A percentile compares a stretch with the other conserved stretches of the same genome.
Conservation (phyloP, 179 eudicot genomes). For the Spinacia oleracea region DNA sequence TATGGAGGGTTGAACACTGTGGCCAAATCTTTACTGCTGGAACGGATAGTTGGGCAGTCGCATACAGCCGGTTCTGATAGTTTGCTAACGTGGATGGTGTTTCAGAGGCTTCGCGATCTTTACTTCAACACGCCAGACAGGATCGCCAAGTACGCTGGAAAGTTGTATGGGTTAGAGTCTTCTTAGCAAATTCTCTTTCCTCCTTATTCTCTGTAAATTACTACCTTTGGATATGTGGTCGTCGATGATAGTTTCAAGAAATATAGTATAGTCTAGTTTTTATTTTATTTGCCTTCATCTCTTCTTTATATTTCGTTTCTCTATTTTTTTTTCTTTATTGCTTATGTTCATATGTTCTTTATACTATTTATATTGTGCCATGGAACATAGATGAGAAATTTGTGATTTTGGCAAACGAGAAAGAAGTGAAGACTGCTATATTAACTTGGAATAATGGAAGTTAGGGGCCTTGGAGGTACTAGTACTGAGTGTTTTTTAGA, state of each 20-base stretch:
- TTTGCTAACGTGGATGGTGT: slow-evolving; percentile 62
- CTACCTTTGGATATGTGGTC: not conserved
- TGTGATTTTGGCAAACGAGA: not conserved
- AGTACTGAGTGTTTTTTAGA: not conserved
- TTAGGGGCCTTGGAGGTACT: not conserved
- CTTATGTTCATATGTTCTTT: not conserved
- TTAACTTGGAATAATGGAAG: not conserved
- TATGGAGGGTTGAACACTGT: slow-evolving; percentile 72
- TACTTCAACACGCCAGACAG: slow-evolving; percentile 26
- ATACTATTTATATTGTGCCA: not conserved
- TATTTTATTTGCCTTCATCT: not conserved
- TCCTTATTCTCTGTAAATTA: not conserved
- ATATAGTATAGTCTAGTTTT: not conserved
- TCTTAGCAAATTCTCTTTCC: slow-evolving; percentile 17
- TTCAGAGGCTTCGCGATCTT: slow-evolving; percentile 39
- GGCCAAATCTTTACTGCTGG: slow-evolving; percentile 43
- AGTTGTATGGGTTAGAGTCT: slow-evolving; percentile 47
- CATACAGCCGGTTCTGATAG: slow-evolving; percentile 93
- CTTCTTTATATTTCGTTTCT: not conserved
- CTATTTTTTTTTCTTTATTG: not conserved
- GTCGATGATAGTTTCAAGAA: not conserved
- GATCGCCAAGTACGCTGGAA: slow-evolving; percentile 38
- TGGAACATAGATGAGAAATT: not conserved
- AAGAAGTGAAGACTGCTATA: not conserved
- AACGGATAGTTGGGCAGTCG: slow-evolving; percentile 50